Evolutionary conservation across 768 basidiomycete species (phyloP), one percentile per base, ranked within the genome.

Genomic region (Dacryopinax primogenitus): DNA sequence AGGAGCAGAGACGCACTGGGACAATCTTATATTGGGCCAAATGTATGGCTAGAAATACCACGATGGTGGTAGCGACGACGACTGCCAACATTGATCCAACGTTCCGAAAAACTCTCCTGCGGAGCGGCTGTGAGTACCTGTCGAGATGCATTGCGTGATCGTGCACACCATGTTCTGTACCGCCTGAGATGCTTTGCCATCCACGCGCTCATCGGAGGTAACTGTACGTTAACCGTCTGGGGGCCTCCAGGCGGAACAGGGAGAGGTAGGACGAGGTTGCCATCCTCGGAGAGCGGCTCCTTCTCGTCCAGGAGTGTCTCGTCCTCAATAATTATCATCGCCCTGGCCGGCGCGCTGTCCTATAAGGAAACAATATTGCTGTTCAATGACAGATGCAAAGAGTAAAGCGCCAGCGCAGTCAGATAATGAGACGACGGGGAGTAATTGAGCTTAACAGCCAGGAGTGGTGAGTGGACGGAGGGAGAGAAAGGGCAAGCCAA

Each of bases 311-410:
- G 51, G 21, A 28, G 18, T 15, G 51, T 3, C 15, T 58, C 51
- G 30, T 58, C 51, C 51, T 58, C 51, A 18, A 58, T 58, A 13
- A 58, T 58, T 15, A 58, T 58, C 51, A 58, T 58, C 51, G 51
- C 51, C 51, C 13, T 4, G 26, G 32, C 13, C 51, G 51, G 51
- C 51, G 51, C 13, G 51, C 51, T 3, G 26, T 30, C 4, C 30
- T 58, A 32, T 11, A 28, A 3, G 7, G 51, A 44, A 44, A 44
- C 41, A 18, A 44, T 18, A 23, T 18, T 44, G 41, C 7, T 23
- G 16, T 4, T 15, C 18, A 15, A 21, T 7, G 3, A 13, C 15
- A 21, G 9, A 18, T 30, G 26, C 11, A 30, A 30, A 21, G 18
- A 30, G 32, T 23, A 30, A 30, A 58, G 51, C 51, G 51, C 51